A percentile compares a stretch with the other conserved stretches of the same genome.
phyloP scores from a whole-genome alignment of 768 basidiomycete species.

The Fomitopsis serialis region DNA sequence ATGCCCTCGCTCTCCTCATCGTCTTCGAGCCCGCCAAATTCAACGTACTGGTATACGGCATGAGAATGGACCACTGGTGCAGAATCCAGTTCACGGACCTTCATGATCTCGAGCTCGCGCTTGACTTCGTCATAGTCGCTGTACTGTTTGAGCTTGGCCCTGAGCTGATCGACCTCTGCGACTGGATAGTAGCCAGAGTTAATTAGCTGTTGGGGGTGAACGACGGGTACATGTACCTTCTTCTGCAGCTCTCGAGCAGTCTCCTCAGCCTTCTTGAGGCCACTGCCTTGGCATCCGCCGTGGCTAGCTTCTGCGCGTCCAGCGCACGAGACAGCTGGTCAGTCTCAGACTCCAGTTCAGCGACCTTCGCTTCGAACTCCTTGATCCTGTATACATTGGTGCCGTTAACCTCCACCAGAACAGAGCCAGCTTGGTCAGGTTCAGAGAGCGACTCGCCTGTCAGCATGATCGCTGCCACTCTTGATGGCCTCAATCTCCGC shows the following conservation, averaged over 20 bases:
- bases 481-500: slow-evolving; percentile 92
- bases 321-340: slow-evolving; percentile 63
- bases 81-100: slow-evolving; percentile 45
- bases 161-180: slow-evolving; percentile 65
- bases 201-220: not conserved
- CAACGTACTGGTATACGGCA: slow-evolving; percentile 67
- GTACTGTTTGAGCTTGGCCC: slow-evolving; percentile 64
- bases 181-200: slow-evolving; percentile 27
- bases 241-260: slow-evolving; percentile 52
- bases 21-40: slow-evolving; percentile 87
- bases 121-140: slow-evolving; percentile 96
- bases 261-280: slow-evolving; percentile 55
- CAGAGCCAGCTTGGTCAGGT: not conserved
- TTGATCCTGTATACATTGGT: slow-evolving; percentile 45
- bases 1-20: slow-evolving; percentile 51
- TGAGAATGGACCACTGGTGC: not conserved
- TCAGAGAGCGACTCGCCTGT: slow-evolving; percentile 42
- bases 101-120: slow-evolving; percentile 97
- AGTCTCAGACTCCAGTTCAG: slow-evolving; percentile 72
- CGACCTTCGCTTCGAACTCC: slow-evolving; percentile 65
- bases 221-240: slow-evolving; percentile 32
- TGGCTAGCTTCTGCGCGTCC: slow-evolving; percentile 51
- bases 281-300: slow-evolving; percentile 40
- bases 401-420: too few relatives aligned
- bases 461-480: slow-evolving; percentile 67